Conservation (phyloP, 2,329 filamentous ascomycete genomes). For the Plectosphaerella plurivora region DNA sequence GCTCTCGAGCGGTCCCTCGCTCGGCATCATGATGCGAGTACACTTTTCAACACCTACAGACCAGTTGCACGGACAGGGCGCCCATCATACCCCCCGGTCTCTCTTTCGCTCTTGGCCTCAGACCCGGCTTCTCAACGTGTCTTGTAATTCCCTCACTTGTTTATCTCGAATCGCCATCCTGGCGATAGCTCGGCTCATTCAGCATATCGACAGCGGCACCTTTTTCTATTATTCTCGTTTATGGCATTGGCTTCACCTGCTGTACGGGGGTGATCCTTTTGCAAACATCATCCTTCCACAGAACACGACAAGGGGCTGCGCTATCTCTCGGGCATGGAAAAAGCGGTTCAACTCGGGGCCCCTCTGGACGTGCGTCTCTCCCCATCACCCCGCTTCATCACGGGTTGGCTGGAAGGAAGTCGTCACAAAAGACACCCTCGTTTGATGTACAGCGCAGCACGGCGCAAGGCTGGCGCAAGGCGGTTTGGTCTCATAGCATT, state of each 20-base stretch:
- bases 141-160: not conserved
- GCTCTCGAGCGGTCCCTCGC: conserved; percentile 3
- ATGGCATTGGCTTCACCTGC: conserved; percentile 21
- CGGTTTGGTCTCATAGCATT: conserved; percentile 24
- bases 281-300: conserved; percentile 4
- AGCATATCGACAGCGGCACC: conserved; percentile 3
- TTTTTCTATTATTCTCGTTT: conserved; percentile 18
- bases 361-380: conserved; percentile 6
- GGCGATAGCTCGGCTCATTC: not conserved
- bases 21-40: conserved; percentile 3
- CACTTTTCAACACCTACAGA: conserved; percentile 5
- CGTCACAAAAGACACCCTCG: conserved; percentile 15
- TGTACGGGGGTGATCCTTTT: conserved; percentile 5
- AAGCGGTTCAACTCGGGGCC: conserved; percentile 10
- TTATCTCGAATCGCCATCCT: not conserved
- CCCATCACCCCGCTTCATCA: conserved; percentile 3
- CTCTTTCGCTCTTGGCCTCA: too few species aligned
- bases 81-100: too few species aligned
- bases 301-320: conserved; percentile 5
- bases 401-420: conserved; percentile 7
- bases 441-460: conserved; percentile 32
- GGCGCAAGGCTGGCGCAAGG: conserved; percentile 31
- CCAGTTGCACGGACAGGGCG: too few species aligned
- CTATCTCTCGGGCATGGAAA: conserved; percentile 14
- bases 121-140: not conserved